phyloP scores from a whole-genome alignment of 805 yeast species.

The Wickerhamomyces sydowiorum region DNA sequence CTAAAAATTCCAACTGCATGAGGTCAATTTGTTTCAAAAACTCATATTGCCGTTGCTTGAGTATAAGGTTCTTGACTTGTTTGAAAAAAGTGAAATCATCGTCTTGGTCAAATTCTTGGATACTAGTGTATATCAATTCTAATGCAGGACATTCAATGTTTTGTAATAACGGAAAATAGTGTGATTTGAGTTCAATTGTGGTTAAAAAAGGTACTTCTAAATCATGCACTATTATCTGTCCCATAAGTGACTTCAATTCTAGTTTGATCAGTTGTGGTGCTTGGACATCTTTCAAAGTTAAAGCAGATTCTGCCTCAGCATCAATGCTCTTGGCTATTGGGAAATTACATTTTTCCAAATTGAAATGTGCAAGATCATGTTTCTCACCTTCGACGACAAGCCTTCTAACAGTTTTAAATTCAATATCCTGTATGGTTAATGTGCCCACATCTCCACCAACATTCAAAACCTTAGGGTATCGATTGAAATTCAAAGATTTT shows the following conservation, averaged over 20 bases:
- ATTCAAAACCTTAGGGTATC: too few species aligned
- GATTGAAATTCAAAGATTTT: background rate
- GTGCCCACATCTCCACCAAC: too few species aligned
- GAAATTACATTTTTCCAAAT: background rate
- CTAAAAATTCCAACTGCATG: background rate
- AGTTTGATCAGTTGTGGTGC: background rate
- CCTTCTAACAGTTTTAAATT: background rate
- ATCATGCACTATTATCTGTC: background rate
- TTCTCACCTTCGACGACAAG: background rate
- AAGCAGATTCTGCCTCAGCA: background rate
- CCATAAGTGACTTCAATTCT: background rate
- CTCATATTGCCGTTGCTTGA: background rate
- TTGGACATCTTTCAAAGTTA: too few species aligned
- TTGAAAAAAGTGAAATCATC: background rate
- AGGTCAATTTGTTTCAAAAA: background rate
- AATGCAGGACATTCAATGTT: background rate
- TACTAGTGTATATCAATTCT: background rate
- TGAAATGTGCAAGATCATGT: background rate
- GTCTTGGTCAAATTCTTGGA: background rate
- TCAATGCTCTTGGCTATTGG: background rate
- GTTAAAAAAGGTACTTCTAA: background rate
- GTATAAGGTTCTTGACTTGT: background rate
- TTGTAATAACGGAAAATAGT: background rate
- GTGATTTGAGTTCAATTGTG: background rate
- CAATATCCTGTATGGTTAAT: background rate